These are phyloP conservation scores for Monosporascus ibericus DNA, from an alignment of 2,329 filamentous ascomycete species.

Conservation along the genomic window DNA sequence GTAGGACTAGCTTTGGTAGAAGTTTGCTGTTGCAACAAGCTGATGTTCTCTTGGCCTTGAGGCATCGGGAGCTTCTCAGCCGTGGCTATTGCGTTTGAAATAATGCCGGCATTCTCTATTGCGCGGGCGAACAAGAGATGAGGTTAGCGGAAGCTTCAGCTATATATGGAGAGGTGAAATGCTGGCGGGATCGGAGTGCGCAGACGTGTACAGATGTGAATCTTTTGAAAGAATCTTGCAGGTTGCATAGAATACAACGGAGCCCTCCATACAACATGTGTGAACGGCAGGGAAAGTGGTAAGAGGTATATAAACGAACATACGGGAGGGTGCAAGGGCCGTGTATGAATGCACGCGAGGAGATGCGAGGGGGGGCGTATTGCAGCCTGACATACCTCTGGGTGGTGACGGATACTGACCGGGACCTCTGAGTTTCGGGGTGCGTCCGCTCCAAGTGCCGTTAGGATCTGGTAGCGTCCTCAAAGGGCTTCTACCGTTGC, in stretches of 20 bases:
- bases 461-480: slow-evolving; percentile 54
- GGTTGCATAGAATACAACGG: neutral
- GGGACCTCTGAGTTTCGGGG: slow-evolving; percentile 38
- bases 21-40: slow-evolving; percentile 66
- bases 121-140: slow-evolving; percentile 4
- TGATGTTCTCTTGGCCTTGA: slow-evolving; percentile 70
- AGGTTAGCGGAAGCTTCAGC: slow-evolving; percentile 13
- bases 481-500: slow-evolving; percentile 56
- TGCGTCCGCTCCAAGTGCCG: slow-evolving; percentile 47
- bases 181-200: neutral
- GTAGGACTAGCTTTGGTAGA: slow-evolving; percentile 54
- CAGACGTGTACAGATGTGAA: neutral
- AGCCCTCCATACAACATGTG: neutral
- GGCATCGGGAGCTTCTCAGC: slow-evolving; percentile 63
- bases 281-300: too few species aligned
- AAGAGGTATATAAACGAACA: too few species aligned
- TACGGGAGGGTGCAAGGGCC: neutral
- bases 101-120: slow-evolving; percentile 65
- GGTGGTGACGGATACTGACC: slow-evolving; percentile 32
- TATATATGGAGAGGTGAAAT: neutral
- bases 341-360: neutral
- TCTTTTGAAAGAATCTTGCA: neutral
- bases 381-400: slow-evolving; percentile 35
- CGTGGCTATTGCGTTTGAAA: slow-evolving; percentile 86
- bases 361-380: neutral